phyloP scores from a whole-genome alignment of 768 basidiomycete genomes.

The Leccinum imitatum region DNA sequence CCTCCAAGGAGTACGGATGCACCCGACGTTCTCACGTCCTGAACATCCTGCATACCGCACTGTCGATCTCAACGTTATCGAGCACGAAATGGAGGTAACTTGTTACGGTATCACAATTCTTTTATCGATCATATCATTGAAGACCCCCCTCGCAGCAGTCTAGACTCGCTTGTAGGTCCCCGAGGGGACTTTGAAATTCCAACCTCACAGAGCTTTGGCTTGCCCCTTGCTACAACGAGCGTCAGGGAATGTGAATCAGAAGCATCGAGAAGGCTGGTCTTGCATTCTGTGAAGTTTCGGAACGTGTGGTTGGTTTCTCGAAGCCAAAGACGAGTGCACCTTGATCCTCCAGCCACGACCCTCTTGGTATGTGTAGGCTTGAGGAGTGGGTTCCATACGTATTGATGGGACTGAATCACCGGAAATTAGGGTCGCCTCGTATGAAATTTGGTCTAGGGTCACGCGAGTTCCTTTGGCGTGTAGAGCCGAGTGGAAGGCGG shows the following conservation, averaged over 20 bases:
- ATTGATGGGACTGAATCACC: constrained; percentile 11
- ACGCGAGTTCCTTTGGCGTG: constrained; percentile 19
- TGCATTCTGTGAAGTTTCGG: constrained; percentile 17
- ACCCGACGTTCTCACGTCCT: constrained; percentile 19
- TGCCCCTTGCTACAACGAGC: constrained; percentile 26
- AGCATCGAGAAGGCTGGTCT: constrained; percentile 18
- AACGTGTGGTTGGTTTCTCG: constrained; percentile 16
- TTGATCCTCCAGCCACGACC: constrained; percentile 24
- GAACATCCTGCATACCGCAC: constrained; percentile 5
- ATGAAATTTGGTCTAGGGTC: constrained; percentile 23
- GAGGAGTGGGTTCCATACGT: constrained; percentile 8
- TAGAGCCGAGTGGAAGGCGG: constrained; percentile 6
- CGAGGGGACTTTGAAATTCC: constrained; percentile 28
- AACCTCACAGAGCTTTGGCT: constrained; percentile 14
- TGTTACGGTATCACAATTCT: constrained; percentile 16
- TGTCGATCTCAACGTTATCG: constrained; percentile 17
- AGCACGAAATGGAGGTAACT: constrained; percentile 18
- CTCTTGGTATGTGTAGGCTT: constrained; percentile 20
- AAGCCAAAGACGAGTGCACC: constrained; percentile 13
- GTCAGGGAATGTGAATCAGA: constrained; percentile 32
- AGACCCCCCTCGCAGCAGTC: constrained; percentile 8
- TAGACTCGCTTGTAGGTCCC: constrained; percentile 22
- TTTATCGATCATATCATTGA: constrained; percentile 17
- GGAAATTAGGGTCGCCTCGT: constrained; percentile 23
- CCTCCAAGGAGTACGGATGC: constrained; percentile 3